Conservation (phyloP, 2,329 filamentous ascomycete genomes). For the Aspergillus hiratsukae region DNA sequence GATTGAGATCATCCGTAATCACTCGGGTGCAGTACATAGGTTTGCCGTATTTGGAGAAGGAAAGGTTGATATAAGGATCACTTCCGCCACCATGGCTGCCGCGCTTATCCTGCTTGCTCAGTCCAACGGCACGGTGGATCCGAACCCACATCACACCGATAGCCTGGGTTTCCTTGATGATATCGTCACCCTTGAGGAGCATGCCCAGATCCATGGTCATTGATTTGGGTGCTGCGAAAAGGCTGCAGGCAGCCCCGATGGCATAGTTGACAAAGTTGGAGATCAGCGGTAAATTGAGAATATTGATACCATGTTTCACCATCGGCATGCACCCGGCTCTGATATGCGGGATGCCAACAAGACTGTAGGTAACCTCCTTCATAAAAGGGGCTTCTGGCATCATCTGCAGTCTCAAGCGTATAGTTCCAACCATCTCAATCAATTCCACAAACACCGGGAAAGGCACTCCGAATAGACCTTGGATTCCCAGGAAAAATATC, state of each 20-base stretch:
- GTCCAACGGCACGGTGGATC: slow-evolving; percentile 78
- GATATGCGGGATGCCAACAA: slow-evolving; percentile 91
- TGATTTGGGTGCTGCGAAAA: slow-evolving; percentile 93
- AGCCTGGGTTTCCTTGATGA: slow-evolving; percentile 79
- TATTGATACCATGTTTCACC: slow-evolving; percentile 84
- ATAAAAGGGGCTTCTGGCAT: slow-evolving; percentile 88
- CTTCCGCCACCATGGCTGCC: slow-evolving; percentile 82
- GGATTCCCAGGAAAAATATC: slow-evolving; percentile 87
- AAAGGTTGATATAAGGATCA: slow-evolving; percentile 91
- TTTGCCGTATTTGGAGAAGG: slow-evolving; percentile 95
- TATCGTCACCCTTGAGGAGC: slow-evolving; percentile 84
- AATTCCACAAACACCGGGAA: slow-evolving; percentile 86
- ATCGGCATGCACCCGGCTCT: slow-evolving; percentile 87
- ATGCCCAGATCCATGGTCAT: slow-evolving; percentile 88
- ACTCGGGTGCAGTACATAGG: slow-evolving; percentile 97
- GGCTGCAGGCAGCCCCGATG: slow-evolving; percentile 76
- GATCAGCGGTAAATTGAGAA: slow-evolving; percentile 86
- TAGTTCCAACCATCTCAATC: slow-evolving; percentile 83
- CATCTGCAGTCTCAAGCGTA: slow-evolving; percentile 76
- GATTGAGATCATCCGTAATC: slow-evolving; percentile 90
- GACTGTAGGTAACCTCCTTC: slow-evolving; percentile 84
- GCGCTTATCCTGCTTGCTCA: slow-evolving; percentile 86
- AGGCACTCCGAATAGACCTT: slow-evolving; percentile 82
- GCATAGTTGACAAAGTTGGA: slow-evolving; percentile 97
- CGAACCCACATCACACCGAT: slow-evolving; percentile 88